Evolutionary conservation across 768 basidiomycete species (phyloP).

Genomic region (Panaeolus papilionaceus): DNA sequence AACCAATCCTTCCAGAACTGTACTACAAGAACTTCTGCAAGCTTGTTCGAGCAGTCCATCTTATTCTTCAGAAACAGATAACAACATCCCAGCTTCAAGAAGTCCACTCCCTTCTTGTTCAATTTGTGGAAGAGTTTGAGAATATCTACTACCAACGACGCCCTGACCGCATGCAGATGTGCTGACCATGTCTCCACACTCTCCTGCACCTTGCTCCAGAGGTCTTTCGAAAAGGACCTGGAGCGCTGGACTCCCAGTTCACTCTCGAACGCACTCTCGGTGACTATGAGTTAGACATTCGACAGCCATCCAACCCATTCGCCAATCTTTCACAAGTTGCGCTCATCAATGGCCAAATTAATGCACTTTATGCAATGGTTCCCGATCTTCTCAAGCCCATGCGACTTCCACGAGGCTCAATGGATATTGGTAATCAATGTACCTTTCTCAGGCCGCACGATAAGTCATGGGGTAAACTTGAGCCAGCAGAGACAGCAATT

Average conservation of each 20-base stretch:
- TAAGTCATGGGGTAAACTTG: neutral
- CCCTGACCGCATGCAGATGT: constrained; percentile 39
- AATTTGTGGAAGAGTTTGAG: constrained; percentile 41
- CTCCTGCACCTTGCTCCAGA: constrained; percentile 36
- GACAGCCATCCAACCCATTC: constrained; percentile 33
- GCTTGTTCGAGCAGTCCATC: constrained; percentile 29
- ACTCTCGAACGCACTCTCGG: constrained; percentile 39
- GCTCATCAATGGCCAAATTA: constrained; percentile 24
- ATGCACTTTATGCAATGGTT: constrained; percentile 25
- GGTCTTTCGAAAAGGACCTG: constrained; percentile 30
- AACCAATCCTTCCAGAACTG: constrained; percentile 25
- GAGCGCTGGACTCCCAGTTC: constrained; percentile 32
- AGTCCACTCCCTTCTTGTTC: constrained; percentile 29
- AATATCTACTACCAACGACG: constrained; percentile 36
- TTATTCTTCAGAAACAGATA: constrained; percentile 21
- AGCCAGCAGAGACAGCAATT: constrained; percentile 16
- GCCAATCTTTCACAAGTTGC: constrained; percentile 29
- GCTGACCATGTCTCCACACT: constrained; percentile 36
- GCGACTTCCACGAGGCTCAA: constrained; percentile 23
- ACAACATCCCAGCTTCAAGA: constrained; percentile 23
- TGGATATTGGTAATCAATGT: constrained; percentile 24
- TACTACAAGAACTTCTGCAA: constrained; percentile 37
- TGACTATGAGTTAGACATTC: constrained; percentile 32
- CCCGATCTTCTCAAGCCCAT: constrained; percentile 20
- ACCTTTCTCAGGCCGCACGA: constrained; percentile 28